Evolutionary conservation across 306 rosid genomes (phyloP), one percentile per base, ranked within the genome.

Genomic region (Macrotyloma uniflorum): DNA sequence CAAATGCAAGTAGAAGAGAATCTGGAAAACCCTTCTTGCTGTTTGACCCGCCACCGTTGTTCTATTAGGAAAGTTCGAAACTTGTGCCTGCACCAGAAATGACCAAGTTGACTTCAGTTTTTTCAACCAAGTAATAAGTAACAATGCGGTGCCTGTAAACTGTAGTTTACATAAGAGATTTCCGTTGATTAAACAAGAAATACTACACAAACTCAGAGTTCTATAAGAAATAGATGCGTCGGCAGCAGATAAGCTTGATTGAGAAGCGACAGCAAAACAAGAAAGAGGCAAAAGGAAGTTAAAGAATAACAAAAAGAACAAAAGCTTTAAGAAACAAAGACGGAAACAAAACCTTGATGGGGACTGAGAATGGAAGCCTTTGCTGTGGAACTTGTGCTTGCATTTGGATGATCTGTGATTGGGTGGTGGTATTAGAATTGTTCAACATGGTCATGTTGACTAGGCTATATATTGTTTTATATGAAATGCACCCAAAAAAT

Each of bases 1-100:
- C 36, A 89, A 57, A 73, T 93, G 90, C 50, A 82, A 47, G 84
- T 30, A 72, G 83, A 89, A 90, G 7, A 91, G 79, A 62, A 83
- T 18, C 73, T 51, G 24, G 16, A 82, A 80, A 32, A 85, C 65
- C 72, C 77, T 73, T 80, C 80, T 81, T 55, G 45, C 24, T 42
- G 77, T 28, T 79, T 46, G 45, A 40, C 72, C 72, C 23, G 76
- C 85, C 65, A 79, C 68, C 33, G 84, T 77, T 78, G 80, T 65
- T 78, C 72, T 72, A 38, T 46, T 69, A 33, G 68, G 66, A 84
- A 77, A 83, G 75, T 36, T 81, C 61, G 77, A 58, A 77, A 69
- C 85, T 79, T 85, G 87, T 61, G 35, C 73, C 91, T 87, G 83
- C 80, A 70, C 59, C 38, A 67, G 42, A 65, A 20, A 66, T 40